These are phyloP conservation scores for Verticillium tricorpus DNA, from an alignment of 2,329 filamentous ascomycete genomes.

Conservation along the genomic window DNA sequence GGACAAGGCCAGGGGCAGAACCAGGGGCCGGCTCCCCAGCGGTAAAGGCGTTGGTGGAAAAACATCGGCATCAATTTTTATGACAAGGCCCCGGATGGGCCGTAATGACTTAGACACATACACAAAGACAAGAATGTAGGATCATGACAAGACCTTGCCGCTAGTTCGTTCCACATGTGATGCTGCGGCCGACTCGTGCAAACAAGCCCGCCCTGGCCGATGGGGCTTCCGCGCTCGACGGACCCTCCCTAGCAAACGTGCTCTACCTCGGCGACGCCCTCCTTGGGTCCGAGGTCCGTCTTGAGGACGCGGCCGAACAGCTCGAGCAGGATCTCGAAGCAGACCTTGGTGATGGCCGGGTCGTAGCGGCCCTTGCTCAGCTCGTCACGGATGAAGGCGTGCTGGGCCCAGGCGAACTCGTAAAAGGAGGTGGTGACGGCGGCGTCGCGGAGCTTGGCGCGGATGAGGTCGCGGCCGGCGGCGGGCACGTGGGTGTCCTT, in stretches of 20 bases:
- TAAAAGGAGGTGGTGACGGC: conserved; percentile 76
- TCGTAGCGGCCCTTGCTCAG: conserved; percentile 92
- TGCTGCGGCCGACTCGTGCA: background rate
- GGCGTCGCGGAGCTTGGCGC: conserved; percentile 72
- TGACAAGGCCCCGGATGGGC: background rate
- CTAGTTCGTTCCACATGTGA: background rate
- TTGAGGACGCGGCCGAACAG: conserved; percentile 75
- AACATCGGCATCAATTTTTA: background rate
- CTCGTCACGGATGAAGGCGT: conserved; percentile 92
- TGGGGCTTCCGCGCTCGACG: background rate
- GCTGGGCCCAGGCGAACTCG: conserved; percentile 90
- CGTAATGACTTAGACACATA: background rate
- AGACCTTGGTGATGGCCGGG: conserved; percentile 78
- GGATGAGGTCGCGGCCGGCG: conserved; percentile 76
- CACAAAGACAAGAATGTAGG: background rate
- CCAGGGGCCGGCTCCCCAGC: background rate
- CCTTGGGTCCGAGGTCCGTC: conserved; percentile 68
- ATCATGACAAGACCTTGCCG: background rate
- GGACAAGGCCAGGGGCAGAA: background rate
- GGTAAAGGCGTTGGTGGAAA: background rate
- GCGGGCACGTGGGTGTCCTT: conserved; percentile 87
- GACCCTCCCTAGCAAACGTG: conserved; percentile 60
- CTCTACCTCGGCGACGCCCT: conserved; percentile 61
- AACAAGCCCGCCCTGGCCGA: background rate
- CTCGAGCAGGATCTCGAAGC: conserved; percentile 87